These are phyloP conservation scores for Nitzschia palea DNA, from an alignment of 108 stramenopile species.

Conservation along the genomic window DNA sequence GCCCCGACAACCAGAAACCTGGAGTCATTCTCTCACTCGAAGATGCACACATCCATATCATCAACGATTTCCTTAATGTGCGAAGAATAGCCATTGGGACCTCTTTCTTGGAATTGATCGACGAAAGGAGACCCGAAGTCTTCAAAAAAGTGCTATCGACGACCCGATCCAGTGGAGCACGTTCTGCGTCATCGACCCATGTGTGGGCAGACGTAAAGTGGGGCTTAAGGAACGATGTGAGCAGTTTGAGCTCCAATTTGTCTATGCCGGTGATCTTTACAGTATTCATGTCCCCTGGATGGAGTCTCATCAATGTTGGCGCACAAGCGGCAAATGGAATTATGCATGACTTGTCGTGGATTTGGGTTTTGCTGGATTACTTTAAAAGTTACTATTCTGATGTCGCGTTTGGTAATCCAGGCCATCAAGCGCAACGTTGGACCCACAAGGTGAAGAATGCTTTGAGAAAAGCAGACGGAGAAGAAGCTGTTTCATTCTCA, in stretches of 20 bases:
- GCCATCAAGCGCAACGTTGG: slow-evolving; percentile 41
- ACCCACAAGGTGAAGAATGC: slow-evolving; percentile 40
- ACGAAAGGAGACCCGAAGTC: slow-evolving; percentile 31
- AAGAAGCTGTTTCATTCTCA: slow-evolving; percentile 15
- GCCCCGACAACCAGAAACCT: slow-evolving; percentile 20
- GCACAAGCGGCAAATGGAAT: slow-evolving; percentile 45
- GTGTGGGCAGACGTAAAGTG: slow-evolving; percentile 63
- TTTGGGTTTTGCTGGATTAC: slow-evolving; percentile 77
- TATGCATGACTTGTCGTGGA: slow-evolving; percentile 54
- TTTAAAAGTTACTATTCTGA: slow-evolving; percentile 71
- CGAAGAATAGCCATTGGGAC: slow-evolving; percentile 38
- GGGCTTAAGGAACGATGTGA: slow-evolving; percentile 62
- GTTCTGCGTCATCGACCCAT: background rate
- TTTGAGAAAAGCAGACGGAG: slow-evolving; percentile 11
- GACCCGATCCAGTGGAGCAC: background rate
- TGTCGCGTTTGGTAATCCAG: slow-evolving; percentile 68
- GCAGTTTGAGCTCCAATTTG: slow-evolving; percentile 32
- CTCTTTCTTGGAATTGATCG: slow-evolving; percentile 38
- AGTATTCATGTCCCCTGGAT: slow-evolving; percentile 78
- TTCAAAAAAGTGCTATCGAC: slow-evolving; percentile 22
- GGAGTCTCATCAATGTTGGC: slow-evolving; percentile 78
- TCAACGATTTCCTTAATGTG: slow-evolving; percentile 40
- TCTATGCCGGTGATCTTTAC: slow-evolving; percentile 66
- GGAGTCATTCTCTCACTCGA: slow-evolving; percentile 41
- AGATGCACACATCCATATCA: slow-evolving; percentile 39